Percentiles rank a stretch among this genome's conserved stretches.
Conservation (phyloP, 2,329 filamentous ascomycete genomes). For the Pseudopithomyces maydicus region DNA sequence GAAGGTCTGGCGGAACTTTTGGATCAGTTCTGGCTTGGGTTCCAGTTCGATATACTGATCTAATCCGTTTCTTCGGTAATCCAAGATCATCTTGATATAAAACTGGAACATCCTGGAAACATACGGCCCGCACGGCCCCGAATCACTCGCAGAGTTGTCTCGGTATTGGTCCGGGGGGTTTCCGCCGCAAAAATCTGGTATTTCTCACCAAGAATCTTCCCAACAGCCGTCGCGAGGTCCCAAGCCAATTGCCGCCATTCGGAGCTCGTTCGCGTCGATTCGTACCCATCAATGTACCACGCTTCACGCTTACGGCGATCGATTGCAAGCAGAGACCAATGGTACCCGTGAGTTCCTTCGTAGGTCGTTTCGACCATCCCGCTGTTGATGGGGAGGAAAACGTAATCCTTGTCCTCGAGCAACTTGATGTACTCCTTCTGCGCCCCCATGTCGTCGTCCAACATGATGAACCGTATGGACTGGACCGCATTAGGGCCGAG, state of each 20-base stretch:
- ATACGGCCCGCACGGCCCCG: constrained; percentile 27
- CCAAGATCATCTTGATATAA: not conserved
- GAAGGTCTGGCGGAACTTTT: not conserved
- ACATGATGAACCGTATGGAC: constrained; percentile 15
- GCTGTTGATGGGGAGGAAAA: constrained; percentile 33
- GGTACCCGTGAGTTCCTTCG: constrained; percentile 9
- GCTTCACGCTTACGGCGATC: constrained; percentile 10
- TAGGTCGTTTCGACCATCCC: constrained; percentile 11
- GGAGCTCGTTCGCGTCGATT: not conserved
- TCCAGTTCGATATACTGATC: not conserved
- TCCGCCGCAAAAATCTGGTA: constrained; percentile 9
- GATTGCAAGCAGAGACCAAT: constrained; percentile 30
- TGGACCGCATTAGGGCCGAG: constrained; percentile 20
- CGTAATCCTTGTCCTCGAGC: constrained; percentile 24
- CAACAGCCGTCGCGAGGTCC: constrained; percentile 10
- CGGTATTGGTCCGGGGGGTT: constrained; percentile 17
- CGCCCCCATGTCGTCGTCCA: constrained; percentile 5
- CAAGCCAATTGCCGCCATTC: not conserved
- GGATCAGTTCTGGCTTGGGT: not conserved
- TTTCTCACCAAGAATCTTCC: constrained; percentile 16
- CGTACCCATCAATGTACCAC: constrained; percentile 25
- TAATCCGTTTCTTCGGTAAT: not conserved
- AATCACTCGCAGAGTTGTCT: constrained; percentile 17
- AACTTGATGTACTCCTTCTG: constrained; percentile 8
- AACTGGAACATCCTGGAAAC: constrained; percentile 20